Base-by-base conservation (phyloP, 495 filamentous ascomycete genomes). In the Niebla homalea region DNA sequence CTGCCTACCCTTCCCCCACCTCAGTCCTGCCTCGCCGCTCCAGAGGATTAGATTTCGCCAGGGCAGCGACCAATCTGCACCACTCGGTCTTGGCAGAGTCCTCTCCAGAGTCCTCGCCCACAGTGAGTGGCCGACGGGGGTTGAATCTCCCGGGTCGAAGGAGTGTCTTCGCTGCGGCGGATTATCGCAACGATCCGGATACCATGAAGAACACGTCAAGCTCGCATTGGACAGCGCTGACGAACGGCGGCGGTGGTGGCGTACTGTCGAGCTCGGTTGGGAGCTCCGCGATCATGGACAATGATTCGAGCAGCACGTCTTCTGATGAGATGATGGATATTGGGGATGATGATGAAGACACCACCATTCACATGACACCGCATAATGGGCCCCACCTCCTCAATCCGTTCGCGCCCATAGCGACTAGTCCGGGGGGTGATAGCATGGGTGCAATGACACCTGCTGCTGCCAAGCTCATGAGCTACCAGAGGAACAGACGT, bases 21-120 rank as follows among this genome's bases (percentile, higher is more conserved):
- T 92, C 86, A 15, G 81, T 89, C 16, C 75, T 96, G 14, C 89
- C 89, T 41, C 75, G 89, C 45, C 80, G 88, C 44, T 93, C 87
- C 5, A 78, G 89, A 21, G 89, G 89, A 25, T 67, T 94, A 44
- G 89, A 96, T 61, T 94, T 92, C 65, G 86, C 89, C n/a, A 76
- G 89, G 55, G 88, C 87, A 40, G 90, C 89, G 50, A 97, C 92
- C 4, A 94, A 88, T 56, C 75, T 98, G 11, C 92, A 98, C 68
- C 93, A 97, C 65, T 96, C 92, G 20, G 97, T 84, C 2, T 73
- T 96, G 7, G 89, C 89, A 39, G 83, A 85, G 57, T 83, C 85
- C 0, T 92, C 86, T n/a, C 92, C 93, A 12, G 89, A 95, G 61
- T 93, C 89, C 4, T 94, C 89, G 0, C 93, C 93, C 0, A 89